Conservation (phyloP, 306 rosid species). For the Trifolium pratense region DNA sequence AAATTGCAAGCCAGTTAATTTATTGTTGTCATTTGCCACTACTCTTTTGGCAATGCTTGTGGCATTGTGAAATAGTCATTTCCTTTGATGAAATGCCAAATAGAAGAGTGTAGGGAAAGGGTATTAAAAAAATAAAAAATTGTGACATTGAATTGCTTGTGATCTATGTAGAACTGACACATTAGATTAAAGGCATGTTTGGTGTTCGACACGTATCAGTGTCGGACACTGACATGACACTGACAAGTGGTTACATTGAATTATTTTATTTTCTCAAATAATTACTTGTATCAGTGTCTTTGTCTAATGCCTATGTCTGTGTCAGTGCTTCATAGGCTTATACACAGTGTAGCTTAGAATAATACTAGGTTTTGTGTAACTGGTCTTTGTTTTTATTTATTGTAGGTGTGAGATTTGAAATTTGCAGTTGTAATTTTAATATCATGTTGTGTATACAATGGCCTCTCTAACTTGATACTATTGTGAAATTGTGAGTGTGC, state of each 20-base stretch:
- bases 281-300: not conserved
- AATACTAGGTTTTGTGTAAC: not conserved
- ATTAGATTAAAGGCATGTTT: not conserved
- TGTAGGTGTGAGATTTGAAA: not conserved
- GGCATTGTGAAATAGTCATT: slow-evolving; percentile 19
- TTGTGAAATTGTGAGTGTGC: slow-evolving; percentile 13
- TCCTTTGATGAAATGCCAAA: not conserved
- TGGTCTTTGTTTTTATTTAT: not conserved
- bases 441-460: slow-evolving; percentile 26
- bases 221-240: not conserved
- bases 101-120: slow-evolving; percentile 6
- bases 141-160: not conserved
- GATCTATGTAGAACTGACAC: not conserved
- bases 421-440: slow-evolving; percentile 13
- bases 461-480: not conserved
- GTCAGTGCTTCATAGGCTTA: not conserved
- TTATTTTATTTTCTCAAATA: too few species aligned
- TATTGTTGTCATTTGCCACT: slow-evolving; percentile 42
- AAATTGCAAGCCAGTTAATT: slow-evolving; percentile 41
- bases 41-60: slow-evolving; percentile 39
- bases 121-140: not conserved
- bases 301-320: not conserved
- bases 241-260: not conserved
- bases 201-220: not conserved
- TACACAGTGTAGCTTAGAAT: not conserved